Evolutionary conservation across 2,329 filamentous ascomycete species (phyloP), one percentile per base, ranked within the genome.

Genomic region (Helicocarpus griseus): DNA sequence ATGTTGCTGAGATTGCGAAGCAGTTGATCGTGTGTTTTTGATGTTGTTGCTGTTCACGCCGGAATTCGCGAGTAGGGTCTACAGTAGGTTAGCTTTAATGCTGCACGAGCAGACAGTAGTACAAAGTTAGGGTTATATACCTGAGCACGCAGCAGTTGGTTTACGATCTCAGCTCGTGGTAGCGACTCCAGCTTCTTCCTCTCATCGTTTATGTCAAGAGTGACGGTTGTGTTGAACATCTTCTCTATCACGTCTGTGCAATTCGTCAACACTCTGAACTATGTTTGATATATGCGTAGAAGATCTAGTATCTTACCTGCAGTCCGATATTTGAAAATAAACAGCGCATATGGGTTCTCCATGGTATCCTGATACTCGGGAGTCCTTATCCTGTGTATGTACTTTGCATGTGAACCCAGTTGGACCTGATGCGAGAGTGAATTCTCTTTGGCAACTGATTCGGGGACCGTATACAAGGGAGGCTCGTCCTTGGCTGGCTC

Each of bases 261-360:
- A 45, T 31, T 47, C 5, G 43, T 38, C 28, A 46, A n/a, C 4
- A 17, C 6, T 22, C 26, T 7, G 7, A 41, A 24, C 28, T n/a
- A 13, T 41, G 13, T 4, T 22, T 9, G 19, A 33, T 47, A 36
- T 36, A 26, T 29, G 11, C n/a, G 17, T 22, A 21, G 8, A 31
- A 19, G 5, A 29, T 8, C 5, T 21, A 17, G 21, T 24, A 22
- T 50, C 46, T 53, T 38, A 56, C 58, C 56, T 55, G 54, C 49
- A 7, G 44, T 26, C 24, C 64, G 59, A 54, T 66, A 66, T 38
- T 63, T 64, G 56, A 66, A 66, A 29, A 64, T 53, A 52, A 66
- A 66, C 50, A 59, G 57, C 13, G 64, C 64, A 50, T 65, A 66
- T 6, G 64, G 64, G 31, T 63, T 57, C 17, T 63, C 58, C 44